Evolutionary conservation across 768 basidiomycete genomes (phyloP), one percentile per base, ranked within the genome.

Genomic region (Pleurotus citrinopileatus): DNA sequence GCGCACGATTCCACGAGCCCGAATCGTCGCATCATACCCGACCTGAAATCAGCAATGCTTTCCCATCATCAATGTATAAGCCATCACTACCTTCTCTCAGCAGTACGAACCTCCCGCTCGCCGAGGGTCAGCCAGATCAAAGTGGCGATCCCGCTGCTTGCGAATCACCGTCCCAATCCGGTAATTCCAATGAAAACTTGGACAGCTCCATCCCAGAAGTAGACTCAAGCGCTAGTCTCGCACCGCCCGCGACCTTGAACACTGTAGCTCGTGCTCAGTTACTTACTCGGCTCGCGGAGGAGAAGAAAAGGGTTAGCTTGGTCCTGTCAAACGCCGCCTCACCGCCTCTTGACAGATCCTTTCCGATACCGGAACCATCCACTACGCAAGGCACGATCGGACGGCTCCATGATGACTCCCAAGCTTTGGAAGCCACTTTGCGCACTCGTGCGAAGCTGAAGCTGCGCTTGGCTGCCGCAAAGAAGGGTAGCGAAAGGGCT

Each of bases 371-470:
- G 46, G 59, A 52, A 28, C 40, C 29, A 9, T 12, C 17, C 32
- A n/a, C 50, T 47, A 55, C 55, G 28, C 36, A 22, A 45, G 26
- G 37, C 45, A 52, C 4, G 52, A 45, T 53, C 23, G 20, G 17
- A 23, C 26, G 20, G 29, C 42, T 60, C 56, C 55, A 44, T 55
- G 54, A 58, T 46, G 62, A 68, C 61, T 53, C 65, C 47, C 60
- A 56, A 27, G 59, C 56, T 57, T 66, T 69, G 51, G 81, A 84
- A 59, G 70, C 69, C 44, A 69, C 67, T 53, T 67, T 83, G 58
- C 77, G 80, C 48, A 66, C 65, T 47, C 77, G 76, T 60, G 77
- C 79, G 36, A 78, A 71, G 55, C 59, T 83, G 58, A 76, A 72
- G 22, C 71, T 73, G 22, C 75, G 77, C 28, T 72, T 83, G 22